Base-by-base conservation (phyloP, 2,329 filamentous ascomycete species). In the Catunica adiposa region DNA sequence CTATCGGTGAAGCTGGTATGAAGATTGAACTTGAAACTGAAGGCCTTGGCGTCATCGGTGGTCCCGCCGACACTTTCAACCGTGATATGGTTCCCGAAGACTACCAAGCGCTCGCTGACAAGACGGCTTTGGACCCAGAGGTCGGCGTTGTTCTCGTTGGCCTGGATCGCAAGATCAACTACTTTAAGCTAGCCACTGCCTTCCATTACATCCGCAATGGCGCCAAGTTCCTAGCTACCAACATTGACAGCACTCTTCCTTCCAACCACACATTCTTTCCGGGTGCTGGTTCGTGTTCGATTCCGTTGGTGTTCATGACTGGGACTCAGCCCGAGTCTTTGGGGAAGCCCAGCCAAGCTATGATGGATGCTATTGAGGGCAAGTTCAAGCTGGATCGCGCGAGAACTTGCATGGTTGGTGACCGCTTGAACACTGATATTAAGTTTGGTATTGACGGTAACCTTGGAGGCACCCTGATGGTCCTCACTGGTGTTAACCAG, bases 311-410 rank as follows among this genome's bases (percentile, higher is more conserved):
- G 55, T 84, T 84, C 66, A 87, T 87, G 74, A 73, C 78, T 3
- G 74, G 74, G 17, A 70, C 79, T 66, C 75, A 84, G 63, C 90
- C 92, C 0, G 69, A 88, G 31, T 82, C 86, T 2, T 71, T 97
- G 42, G 92, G 92, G 0, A 98, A 98, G 71, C 92, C 92, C 2
- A 95, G 88, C 66, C 89, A 95, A 72, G 90, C 90, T 3, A 98
- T 98, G 92, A 95, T 98, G 90, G 90, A 97, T 67, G 89, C 92
- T 2, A 85, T 98, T 57, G 90, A 97, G 73, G 90, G 90, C 58
- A 95, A 94, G 69, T 96, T 97, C 68, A 77, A 85, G 62, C 84
- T 98, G 55, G 83, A 97, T 67, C 79, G 89, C 38, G 79, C 76
- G 59, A 81, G 81, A 62, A 86, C 92, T 1, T 97, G 92, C 70